Evolutionary conservation across 2,329 filamentous ascomycete genomes (phyloP).

Genomic region (Colletotrichum sp.): DNA sequence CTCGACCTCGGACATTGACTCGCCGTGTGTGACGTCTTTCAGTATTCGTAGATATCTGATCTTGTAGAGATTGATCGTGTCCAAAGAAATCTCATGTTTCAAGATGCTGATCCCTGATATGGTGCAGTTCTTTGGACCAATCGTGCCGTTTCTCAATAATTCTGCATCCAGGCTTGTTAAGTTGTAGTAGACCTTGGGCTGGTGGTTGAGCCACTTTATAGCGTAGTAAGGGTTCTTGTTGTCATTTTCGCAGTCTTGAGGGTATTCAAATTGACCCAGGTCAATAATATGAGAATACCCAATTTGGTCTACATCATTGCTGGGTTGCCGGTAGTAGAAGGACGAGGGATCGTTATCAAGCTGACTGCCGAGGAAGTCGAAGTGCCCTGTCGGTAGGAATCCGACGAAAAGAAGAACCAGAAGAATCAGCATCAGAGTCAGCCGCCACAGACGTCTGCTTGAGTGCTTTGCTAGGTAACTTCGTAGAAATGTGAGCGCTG

Average conservation of each 20-base stretch:
- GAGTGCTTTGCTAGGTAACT: background rate
- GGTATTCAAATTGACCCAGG: no score
- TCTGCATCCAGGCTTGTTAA: background rate
- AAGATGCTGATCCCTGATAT: background rate
- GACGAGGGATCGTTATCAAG: no score
- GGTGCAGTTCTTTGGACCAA: background rate
- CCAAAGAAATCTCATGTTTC: no score
- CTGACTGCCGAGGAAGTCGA: background rate
- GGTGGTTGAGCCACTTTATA: no score
- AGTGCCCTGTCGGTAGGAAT: background rate
- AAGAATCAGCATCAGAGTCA: background rate
- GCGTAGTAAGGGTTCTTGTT: no score
- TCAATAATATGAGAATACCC: no score
- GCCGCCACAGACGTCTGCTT: background rate
- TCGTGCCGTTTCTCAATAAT: background rate
- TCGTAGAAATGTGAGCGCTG: background rate
- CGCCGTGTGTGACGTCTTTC: background rate
- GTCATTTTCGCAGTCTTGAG: no score
- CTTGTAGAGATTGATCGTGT: no score
- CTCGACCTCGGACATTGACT: background rate
- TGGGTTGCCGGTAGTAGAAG: no score
- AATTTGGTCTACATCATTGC: no score
- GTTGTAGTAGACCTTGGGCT: no score
- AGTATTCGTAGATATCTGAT: no score
- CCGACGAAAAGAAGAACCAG: background rate